Base-by-base conservation (phyloP, 2,329 filamentous ascomycete species). In the Sclerotinia spermophila region DNA sequence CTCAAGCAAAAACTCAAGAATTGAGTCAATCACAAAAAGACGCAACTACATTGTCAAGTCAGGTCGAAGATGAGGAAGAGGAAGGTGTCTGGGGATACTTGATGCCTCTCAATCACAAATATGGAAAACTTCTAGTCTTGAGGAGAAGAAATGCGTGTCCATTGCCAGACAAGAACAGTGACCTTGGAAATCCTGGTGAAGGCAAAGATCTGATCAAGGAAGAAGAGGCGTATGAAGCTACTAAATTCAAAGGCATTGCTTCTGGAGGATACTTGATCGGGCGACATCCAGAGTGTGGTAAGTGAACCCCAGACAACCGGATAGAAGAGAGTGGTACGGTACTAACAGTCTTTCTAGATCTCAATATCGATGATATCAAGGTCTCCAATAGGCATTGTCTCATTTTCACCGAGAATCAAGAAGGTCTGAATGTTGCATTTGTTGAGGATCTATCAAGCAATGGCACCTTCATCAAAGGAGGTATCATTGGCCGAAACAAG, bases 361-460 rank as follows among this genome's bases (percentile, higher is more conserved):
- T 92, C 76, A 87, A 87, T 71, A 85, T 97, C 69, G 86, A 92
- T 70, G 90, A 92, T 66, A 90, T 89, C 1, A 92, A 92, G 6
- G 90, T 97, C 58, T 97, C 94, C 27, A 98, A 98, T 79, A 87
- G 94, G 5, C 92, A 94, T 80, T 93, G 90, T 74, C 82, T 92
- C 13, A 75, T 93, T 2, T 92, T 92, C 77, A 84, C 82, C 33
- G 86, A 89, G 77, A 87, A 87, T 72, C 87, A 87, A 74, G 85
- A 83, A 15, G 81, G 82, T 24, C 84, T 87, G 80, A 86, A 84
- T 74, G 85, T 88, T 56, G 95, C 93, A 13, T 87, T 98, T 19
- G 81, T 99, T 7, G 94, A 99, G 80, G 96, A 99, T 80, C 83
- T 98, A 30, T 99, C 96, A 10, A 96, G 90, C 79, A 99, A 99